phyloP scores from a whole-genome alignment of 2,329 filamentous ascomycete species.

The Aspergillus tubingensis region DNA sequence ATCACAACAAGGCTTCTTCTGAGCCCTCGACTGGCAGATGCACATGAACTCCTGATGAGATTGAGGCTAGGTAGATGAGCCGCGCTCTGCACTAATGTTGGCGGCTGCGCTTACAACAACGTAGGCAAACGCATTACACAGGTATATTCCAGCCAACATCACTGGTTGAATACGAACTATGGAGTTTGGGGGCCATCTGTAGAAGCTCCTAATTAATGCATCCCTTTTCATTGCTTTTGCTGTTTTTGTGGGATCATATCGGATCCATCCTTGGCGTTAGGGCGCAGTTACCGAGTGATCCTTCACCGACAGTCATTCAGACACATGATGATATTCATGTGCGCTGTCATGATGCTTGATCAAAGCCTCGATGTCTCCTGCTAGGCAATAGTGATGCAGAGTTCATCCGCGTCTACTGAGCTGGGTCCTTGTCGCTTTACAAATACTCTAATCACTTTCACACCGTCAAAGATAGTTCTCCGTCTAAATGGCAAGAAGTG shows the following conservation, averaged over 20 bases:
- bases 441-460: neutral
- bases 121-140: conserved; percentile 45
- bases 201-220: neutral
- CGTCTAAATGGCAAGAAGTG: too few relatives aligned
- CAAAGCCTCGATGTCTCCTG: neutral
- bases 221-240: neutral
- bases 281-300: neutral
- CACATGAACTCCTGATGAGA: conserved; percentile 37
- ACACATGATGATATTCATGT: neutral
- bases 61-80: conserved; percentile 49
- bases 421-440: too few relatives aligned
- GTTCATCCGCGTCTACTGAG: neutral
- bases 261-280: neutral
- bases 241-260: neutral
- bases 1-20: neutral
- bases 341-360: neutral
- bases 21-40: conserved; percentile 3
- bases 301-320: neutral
- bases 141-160: conserved; percentile 45
- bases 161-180: neutral
- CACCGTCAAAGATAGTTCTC: neutral
- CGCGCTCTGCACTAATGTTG: conserved; percentile 46
- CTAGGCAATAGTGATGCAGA: neutral
- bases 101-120: conserved; percentile 43
- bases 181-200: neutral